Conservation (phyloP, 495 filamentous ascomycete genomes). For the Ramalina peruviana region DNA sequence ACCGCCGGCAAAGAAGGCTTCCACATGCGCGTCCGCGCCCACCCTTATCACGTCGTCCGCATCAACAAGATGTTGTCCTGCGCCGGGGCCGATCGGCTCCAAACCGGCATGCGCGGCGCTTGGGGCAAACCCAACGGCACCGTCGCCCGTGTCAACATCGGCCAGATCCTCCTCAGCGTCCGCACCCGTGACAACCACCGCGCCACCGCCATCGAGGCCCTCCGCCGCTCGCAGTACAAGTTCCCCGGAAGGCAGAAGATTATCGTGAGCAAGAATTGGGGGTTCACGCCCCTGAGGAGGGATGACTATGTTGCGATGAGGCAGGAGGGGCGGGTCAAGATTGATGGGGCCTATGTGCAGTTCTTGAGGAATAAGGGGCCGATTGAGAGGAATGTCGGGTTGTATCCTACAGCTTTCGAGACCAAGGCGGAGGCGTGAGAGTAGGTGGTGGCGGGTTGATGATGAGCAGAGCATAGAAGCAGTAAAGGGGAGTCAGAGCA, state of each 20-base stretch:
- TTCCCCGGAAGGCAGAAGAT: constrained; percentile 99
- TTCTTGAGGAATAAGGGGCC: constrained; percentile 86
- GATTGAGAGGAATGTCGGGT: constrained; percentile 72
- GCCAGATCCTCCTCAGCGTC: constrained; percentile 93
- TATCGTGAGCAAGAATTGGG: constrained; percentile 99
- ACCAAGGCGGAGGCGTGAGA: constrained; percentile 30
- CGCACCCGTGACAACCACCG: constrained; percentile 89
- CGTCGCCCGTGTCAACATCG: constrained; percentile 98
- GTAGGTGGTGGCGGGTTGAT: neutral
- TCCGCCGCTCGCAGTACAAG: constrained; percentile 99
- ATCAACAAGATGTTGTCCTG: constrained; percentile 99
- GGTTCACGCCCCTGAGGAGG: constrained; percentile 93
- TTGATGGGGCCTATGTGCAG: constrained; percentile 98
- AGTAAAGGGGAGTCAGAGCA: too few species aligned
- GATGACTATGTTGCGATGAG: constrained; percentile 93
- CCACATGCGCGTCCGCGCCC: constrained; percentile 94
- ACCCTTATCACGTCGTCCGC: constrained; percentile 98
- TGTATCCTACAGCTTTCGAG: constrained; percentile 85
- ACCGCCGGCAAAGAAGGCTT: constrained; percentile 95
- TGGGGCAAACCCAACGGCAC: constrained; percentile 98
- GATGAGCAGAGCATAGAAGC: neutral
- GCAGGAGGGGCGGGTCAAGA: constrained; percentile 73
- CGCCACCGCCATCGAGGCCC: constrained; percentile 87
- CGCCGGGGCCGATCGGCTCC: constrained; percentile 98
- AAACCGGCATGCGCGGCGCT: constrained; percentile 99